Evolutionary conservation across 148 eudicot genomes (phyloP), one percentile per base, ranked within the genome.

Genomic region (Polygonum maritimum): DNA sequence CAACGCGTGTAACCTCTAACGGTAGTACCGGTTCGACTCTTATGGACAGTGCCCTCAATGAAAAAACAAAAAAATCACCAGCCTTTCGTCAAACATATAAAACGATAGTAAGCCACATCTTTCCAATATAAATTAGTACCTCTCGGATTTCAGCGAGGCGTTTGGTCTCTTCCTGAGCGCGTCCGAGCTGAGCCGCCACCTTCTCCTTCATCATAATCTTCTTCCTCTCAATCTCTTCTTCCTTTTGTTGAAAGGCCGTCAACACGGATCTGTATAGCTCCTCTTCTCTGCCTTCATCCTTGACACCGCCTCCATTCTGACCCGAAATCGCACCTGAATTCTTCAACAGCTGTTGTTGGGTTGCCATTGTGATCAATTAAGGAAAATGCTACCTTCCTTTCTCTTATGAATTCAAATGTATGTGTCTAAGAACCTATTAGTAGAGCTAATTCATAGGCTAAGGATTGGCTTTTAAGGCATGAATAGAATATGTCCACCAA

Each of bases 221-320:
- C 89, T 76, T 95, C 86, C 83, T 89, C 87, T 89, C 93, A 39
- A 95, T 95, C 89, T 92, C 98, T 45, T 92, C 98, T 76, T 95
- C 98, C 88, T 89, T 92, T 18, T 90, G 90, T 7, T 84, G 88
- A 73, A 95, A 95, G 0, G 91, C 77, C 16, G 91, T 78, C 13
- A 95, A 73, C 5, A 90, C 89, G 0, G 97, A 83, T 77, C 78
- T 81, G 0, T 96, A 87, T 72, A 92, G 81, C 78, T 95, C 97
- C 45, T 95, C 97, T 22, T 88, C 92, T 69, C 78, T 83, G 33
- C 73, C 73, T 38, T 91, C 95, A n/a, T 82, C 90, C 38, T 51
- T 75, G 13, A 65, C 69, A 1, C 89, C 84, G 71, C 89, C 86
- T 10, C 81, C 86, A 54, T 72, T 79, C 74, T 78, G 71, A 73